These are phyloP conservation scores for Smittium culicis DNA, from an alignment of 371 early-diverging fungal species.

Conservation along the genomic window DNA sequence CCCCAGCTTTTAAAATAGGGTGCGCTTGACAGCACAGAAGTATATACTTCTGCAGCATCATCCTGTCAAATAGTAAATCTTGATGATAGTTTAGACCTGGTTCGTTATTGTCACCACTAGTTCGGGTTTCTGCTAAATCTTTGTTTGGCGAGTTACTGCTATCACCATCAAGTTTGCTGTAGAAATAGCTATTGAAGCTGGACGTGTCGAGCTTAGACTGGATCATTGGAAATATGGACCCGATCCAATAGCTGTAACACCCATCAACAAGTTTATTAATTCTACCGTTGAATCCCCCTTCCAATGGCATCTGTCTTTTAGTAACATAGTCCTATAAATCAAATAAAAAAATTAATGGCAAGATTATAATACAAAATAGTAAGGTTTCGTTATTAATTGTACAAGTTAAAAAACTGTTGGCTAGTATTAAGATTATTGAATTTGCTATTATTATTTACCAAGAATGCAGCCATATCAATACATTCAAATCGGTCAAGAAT, in stretches of 20 bases:
- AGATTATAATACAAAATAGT: not conserved
- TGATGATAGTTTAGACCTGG: not conserved
- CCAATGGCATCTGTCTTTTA: conserved; percentile 68
- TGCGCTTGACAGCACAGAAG: conserved; percentile 69
- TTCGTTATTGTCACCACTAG: not conserved
- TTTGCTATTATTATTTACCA: conserved; percentile 27
- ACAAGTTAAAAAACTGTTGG: too few relatives aligned
- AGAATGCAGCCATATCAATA: conserved; percentile 45
- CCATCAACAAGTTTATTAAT: conserved; percentile 96
- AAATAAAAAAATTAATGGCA: not conserved
- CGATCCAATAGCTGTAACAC: conserved; percentile 96
- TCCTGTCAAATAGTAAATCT: conserved; percentile 23
- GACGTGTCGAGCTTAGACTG: conserved; percentile 28
- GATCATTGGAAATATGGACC: conserved; percentile 67
- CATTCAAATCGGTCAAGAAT: conserved; percentile 47
- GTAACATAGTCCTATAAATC: conserved; percentile 50
- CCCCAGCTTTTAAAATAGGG: not conserved
- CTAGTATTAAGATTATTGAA: not conserved
- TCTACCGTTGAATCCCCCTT: conserved; percentile 93
- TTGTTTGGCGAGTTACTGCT: not conserved
- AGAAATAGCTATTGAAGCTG: conserved; percentile 18
- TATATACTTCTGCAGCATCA: conserved; percentile 72
- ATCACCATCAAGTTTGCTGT: conserved; percentile 1
- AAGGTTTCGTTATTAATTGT: too few relatives aligned
- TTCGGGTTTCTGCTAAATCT: not conserved